Conservation (phyloP, 192 early-diverging fungal species). For the Kickxella alabastrina region DNA sequence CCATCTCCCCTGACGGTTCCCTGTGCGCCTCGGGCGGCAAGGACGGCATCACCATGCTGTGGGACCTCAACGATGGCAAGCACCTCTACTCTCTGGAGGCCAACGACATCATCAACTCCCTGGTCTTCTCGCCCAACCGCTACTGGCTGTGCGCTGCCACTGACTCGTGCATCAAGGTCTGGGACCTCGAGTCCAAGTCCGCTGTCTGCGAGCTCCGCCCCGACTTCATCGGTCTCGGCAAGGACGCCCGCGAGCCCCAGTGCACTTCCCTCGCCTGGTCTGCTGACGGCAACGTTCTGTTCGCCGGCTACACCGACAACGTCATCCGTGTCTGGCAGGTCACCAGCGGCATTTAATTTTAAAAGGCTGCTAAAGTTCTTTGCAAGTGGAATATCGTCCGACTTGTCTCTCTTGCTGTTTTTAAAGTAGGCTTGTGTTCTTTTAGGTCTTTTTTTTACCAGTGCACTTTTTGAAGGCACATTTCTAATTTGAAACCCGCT, state of each 20-base stretch:
- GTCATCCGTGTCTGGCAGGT: constrained; percentile 79
- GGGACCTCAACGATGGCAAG: constrained; percentile 99
- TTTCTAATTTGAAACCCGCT: too few relatives aligned
- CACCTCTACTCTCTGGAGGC: constrained; percentile 99
- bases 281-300: constrained; percentile 95
- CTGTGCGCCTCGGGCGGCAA: constrained; percentile 99
- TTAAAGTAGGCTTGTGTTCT: not conserved
- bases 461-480: too few relatives aligned
- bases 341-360: constrained; percentile 55
- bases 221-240: constrained; percentile 67
- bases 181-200: constrained; percentile 98
- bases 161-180: constrained; percentile 94
- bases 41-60: constrained; percentile 98
- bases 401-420: constrained; percentile 41
- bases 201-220: constrained; percentile 90
- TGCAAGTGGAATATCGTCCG: constrained; percentile 52
- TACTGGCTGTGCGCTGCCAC: constrained; percentile 99
- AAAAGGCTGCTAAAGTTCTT: constrained; percentile 10
- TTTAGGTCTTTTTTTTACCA: constrained; percentile 5
- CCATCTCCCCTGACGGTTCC: constrained; percentile 99
- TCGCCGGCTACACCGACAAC: constrained; percentile 97
- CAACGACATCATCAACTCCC: constrained; percentile 91
- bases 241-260: constrained; percentile 75
- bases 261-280: constrained; percentile 98
- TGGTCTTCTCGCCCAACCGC: constrained; percentile 98